Evolutionary conservation across 371 early-diverging fungal genomes (phyloP).

Genomic region (Funneliformis caledonium): DNA sequence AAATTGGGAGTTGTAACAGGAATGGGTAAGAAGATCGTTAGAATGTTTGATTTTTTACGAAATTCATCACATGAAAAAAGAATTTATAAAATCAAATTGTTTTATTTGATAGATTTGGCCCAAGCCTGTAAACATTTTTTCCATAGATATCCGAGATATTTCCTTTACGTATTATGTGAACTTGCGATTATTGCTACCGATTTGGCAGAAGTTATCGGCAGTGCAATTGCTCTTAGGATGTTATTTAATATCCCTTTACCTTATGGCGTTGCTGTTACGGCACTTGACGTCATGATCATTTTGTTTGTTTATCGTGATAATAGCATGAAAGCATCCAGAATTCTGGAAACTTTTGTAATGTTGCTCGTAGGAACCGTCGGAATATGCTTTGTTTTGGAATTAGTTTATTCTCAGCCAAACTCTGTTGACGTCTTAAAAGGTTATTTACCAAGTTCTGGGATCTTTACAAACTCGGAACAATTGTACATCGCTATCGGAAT

Average conservation of each 20-base stretch:
- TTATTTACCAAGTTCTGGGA: slow-evolving; percentile 64
- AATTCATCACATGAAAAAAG: not conserved
- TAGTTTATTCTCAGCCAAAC: slow-evolving; percentile 64
- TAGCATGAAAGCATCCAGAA: slow-evolving; percentile 56
- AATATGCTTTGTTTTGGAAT: slow-evolving; percentile 66
- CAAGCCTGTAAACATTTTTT: slow-evolving; percentile 66
- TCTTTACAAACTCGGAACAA: slow-evolving; percentile 64
- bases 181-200: slow-evolving; percentile 78
- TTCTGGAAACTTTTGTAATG: slow-evolving; percentile 73
- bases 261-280: slow-evolving; percentile 81
- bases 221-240: slow-evolving; percentile 81
- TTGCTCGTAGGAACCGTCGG: slow-evolving; percentile 72
- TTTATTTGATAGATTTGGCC: slow-evolving; percentile 62
- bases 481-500: slow-evolving; percentile 82
- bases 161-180: slow-evolving; percentile 75
- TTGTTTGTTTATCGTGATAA: slow-evolving; percentile 66
- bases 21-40: slow-evolving; percentile 46
- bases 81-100: not conserved
- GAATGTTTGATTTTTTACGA: not conserved
- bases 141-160: slow-evolving; percentile 58
- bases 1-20: slow-evolving; percentile 81
- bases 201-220: slow-evolving; percentile 85
- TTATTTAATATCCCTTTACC: slow-evolving; percentile 74
- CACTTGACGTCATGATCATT: slow-evolving; percentile 75
- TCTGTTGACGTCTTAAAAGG: slow-evolving; percentile 69